Conservation (phyloP, 345 rosid genomes). For the Populus deltoides region DNA sequence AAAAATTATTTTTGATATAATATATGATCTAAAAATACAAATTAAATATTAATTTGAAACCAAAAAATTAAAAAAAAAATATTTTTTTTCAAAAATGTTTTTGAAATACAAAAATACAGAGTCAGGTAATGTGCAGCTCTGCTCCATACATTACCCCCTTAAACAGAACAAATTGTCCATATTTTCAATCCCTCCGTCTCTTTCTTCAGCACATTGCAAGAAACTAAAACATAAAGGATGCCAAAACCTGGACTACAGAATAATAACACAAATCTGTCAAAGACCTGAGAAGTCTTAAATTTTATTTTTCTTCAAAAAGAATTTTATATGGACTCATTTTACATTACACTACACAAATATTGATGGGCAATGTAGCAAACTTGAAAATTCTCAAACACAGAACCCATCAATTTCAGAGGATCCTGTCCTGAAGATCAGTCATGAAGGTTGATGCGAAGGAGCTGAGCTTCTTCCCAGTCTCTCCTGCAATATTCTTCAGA, state of each 20-base stretch:
- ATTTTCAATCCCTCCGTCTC: background rate
- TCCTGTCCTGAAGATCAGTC: conserved; percentile 83
- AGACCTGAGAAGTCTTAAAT: background rate
- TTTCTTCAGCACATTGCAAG: conserved; percentile 1
- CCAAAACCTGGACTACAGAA: conserved; percentile 8
- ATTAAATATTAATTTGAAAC: too few relatives aligned
- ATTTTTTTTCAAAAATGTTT: too few relatives aligned
- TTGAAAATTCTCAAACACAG: background rate
- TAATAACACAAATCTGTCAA: background rate
- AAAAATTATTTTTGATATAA: too few relatives aligned
- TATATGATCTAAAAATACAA: too few relatives aligned
- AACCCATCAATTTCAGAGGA: conserved; percentile 41
- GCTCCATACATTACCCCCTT: background rate
- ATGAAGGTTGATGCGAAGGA: conserved; percentile 74
- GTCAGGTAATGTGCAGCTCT: background rate
- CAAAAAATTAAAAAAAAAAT: too few relatives aligned
- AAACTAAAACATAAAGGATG: background rate
- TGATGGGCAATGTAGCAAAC: background rate
- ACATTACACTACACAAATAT: conserved; percentile 18
- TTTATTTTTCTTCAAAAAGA: conserved; percentile 10
- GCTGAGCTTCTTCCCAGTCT: conserved; percentile 84
- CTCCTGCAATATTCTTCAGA: conserved; percentile 83
- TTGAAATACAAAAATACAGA: too few relatives aligned
- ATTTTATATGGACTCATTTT: conserved; percentile 14
- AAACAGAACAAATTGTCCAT: background rate